phyloP scores from a whole-genome alignment of 2,329 filamentous ascomycete genomes.

The Ophiocordyceps australis region DNA sequence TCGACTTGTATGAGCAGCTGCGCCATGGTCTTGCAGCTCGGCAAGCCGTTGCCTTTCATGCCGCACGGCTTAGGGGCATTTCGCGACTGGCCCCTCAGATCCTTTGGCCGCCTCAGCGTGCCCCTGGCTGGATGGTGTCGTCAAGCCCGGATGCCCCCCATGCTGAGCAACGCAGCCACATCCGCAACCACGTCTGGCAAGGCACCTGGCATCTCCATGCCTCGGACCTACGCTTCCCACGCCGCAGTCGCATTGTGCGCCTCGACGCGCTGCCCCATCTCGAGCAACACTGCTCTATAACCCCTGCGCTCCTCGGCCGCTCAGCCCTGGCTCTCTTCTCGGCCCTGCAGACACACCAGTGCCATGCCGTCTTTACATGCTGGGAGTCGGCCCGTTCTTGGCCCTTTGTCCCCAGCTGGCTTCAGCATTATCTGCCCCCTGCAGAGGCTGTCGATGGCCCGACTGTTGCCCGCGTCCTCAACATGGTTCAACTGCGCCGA shows the following conservation, averaged over 20 bases:
- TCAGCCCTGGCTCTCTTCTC: constrained; percentile 15
- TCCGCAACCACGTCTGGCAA: constrained; percentile 10
- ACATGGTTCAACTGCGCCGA: constrained; percentile 9
- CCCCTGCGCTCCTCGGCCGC: constrained; percentile 12
- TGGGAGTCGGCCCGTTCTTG: constrained; percentile 16
- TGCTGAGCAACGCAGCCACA: constrained; percentile 5
- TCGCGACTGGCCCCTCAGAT: constrained; percentile 11
- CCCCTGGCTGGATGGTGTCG: constrained; percentile 15
- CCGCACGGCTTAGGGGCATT: constrained; percentile 13
- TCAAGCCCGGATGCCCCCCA: constrained; percentile 8
- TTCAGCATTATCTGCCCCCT: constrained; percentile 13
- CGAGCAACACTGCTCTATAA: constrained; percentile 5
- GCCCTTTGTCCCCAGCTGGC: constrained; percentile 18
- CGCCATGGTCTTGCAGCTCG: constrained; percentile 10
- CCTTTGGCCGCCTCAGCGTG: constrained; percentile 14
- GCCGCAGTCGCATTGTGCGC: constrained; percentile 10
- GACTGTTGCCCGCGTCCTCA: constrained; percentile 16
- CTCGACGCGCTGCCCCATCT: constrained; percentile 9
- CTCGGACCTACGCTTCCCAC: constrained; percentile 11
- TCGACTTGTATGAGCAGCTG: constrained; percentile 13
- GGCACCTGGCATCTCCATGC: constrained; percentile 9
- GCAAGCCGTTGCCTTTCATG: constrained; percentile 11
- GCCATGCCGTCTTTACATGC: constrained; percentile 13
- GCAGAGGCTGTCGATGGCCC: constrained; percentile 18
- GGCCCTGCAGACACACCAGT: constrained; percentile 11